Conservation (phyloP, 257 asterid genomes). For the Rubia yunnanensis region DNA sequence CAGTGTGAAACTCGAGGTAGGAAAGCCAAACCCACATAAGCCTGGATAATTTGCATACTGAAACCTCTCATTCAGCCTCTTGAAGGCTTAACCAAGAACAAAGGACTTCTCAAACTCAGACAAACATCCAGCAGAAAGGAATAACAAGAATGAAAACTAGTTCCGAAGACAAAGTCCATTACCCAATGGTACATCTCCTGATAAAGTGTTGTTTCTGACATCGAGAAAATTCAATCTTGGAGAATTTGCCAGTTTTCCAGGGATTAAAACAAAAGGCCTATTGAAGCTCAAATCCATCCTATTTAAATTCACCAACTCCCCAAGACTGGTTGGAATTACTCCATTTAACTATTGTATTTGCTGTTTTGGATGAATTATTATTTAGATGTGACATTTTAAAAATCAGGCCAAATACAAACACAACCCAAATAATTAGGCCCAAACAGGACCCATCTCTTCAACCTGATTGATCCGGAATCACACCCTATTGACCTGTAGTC, state of each 20-base stretch:
- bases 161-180: too few species aligned
- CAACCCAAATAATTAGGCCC: too few species aligned
- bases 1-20: too few species aligned
- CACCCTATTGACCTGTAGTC: too few species aligned
- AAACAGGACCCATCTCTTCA: too few species aligned
- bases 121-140: neutral
- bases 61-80: slow-evolving; percentile 73
- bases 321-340: slow-evolving; percentile 88
- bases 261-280: slow-evolving; percentile 65
- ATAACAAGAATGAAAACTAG: neutral
- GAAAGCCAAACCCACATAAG: too few species aligned
- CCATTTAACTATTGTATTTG: slow-evolving; percentile 63
- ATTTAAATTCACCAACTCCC: slow-evolving; percentile 42
- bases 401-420: too few species aligned
- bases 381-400: too few species aligned
- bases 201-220: slow-evolving; percentile 72
- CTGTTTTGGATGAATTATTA: too few species aligned
- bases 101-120: slow-evolving; percentile 3
- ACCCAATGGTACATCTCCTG: slow-evolving; percentile 89
- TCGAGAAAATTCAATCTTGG: slow-evolving; percentile 58
- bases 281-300: slow-evolving; percentile 86
- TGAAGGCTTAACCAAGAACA: slow-evolving; percentile 39
- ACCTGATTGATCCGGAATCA: too few species aligned
- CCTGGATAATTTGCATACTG: slow-evolving; percentile 61
- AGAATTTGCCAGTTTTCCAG: slow-evolving; percentile 44